phyloP scores from a whole-genome alignment of 805 yeast genomes.

The Nakazawaea ishiwadae region DNA sequence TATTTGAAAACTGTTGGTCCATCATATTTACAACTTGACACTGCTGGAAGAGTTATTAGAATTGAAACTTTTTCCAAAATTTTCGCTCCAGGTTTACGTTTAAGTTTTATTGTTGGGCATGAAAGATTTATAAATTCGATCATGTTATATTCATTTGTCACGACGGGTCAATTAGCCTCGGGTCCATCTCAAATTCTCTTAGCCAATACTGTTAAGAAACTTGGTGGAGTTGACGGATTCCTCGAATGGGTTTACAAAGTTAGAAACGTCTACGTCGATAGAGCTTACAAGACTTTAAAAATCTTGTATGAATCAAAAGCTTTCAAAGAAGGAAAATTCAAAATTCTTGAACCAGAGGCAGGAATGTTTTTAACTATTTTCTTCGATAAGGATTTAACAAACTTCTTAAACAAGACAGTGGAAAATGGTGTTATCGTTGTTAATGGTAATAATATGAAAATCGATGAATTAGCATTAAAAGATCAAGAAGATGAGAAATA shows the following conservation, averaged over 20 bases:
- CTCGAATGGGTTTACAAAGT: conserved; percentile 43
- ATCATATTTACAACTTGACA: conserved; percentile 44
- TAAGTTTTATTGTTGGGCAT: conserved; percentile 48
- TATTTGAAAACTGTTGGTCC: conserved; percentile 37
- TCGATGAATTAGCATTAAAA: conserved; percentile 23
- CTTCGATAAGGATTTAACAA: conserved; percentile 18
- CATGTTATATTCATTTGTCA: conserved; percentile 26
- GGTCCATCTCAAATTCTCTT: conserved; percentile 47
- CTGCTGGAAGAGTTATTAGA: conserved; percentile 48
- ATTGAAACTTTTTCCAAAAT: conserved; percentile 53
- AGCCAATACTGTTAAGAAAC: conserved; percentile 34
- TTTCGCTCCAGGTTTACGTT: conserved; percentile 53
- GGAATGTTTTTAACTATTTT: conserved; percentile 40
- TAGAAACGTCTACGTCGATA: conserved; percentile 38
- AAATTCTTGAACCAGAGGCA: conserved; percentile 40
- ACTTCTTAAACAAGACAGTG: conserved; percentile 37
- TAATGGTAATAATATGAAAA: conserved; percentile 55
- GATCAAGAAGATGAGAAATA: conserved; percentile 27
- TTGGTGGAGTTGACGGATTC: conserved; percentile 39
- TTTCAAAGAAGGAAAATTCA: conserved; percentile 29
- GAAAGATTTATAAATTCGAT: conserved; percentile 35
- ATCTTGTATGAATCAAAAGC: conserved; percentile 31
- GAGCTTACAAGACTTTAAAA: conserved; percentile 34
- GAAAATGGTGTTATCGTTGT: conserved; percentile 53
- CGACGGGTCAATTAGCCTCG: conserved; percentile 43